Percentiles rank a stretch among this genome's conserved stretches.
These are phyloP conservation scores for Phaeosphaeriaceae sp. DNA, from an alignment of 2,329 filamentous ascomycete genomes.

Conservation along the genomic window DNA sequence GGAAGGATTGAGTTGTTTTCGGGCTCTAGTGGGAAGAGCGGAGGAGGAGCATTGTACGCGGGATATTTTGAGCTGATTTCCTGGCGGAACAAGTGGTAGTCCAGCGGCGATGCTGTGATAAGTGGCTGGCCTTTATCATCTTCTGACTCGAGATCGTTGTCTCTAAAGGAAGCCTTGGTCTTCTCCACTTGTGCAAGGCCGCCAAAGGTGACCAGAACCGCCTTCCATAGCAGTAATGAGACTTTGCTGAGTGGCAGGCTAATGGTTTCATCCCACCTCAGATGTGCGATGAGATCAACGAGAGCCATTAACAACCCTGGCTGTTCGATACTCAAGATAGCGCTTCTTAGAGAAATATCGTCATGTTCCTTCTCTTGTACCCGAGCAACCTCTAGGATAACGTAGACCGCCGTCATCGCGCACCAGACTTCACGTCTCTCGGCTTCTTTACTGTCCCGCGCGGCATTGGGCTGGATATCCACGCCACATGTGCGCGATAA, in stretches of 20 bases:
- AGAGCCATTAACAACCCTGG: conserved; percentile 76
- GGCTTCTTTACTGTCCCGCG: conserved; percentile 45
- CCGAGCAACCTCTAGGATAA: conserved; percentile 56
- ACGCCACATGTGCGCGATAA: conserved; percentile 41
- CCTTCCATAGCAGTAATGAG: conserved; percentile 90
- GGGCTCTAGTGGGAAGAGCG: conserved; percentile 82
- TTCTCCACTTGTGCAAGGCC: conserved; percentile 75
- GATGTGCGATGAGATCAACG: conserved; percentile 62
- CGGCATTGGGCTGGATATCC: conserved; percentile 28
- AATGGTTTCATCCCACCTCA: conserved; percentile 67
- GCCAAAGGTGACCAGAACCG: conserved; percentile 84
- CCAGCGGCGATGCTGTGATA: conserved; percentile 90
- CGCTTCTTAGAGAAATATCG: conserved; percentile 59
- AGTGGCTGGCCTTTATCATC: conserved; percentile 71
- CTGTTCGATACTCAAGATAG: conserved; percentile 42
- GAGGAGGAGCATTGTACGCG: conserved; percentile 88
- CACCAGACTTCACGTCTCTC: conserved; percentile 57
- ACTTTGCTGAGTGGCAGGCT: conserved; percentile 63
- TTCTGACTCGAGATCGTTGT: conserved; percentile 62
- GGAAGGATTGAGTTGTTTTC: conserved; percentile 92
- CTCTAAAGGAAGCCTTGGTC: conserved; percentile 75
- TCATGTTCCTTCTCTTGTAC: conserved; percentile 46
- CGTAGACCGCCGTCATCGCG: conserved; percentile 56
- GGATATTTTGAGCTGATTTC: conserved; percentile 98
- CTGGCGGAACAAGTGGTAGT: conserved; percentile 95